Evolutionary conservation across 352 stramenopile species (phyloP), one percentile per base, ranked within the genome.

Genomic region (Phytophthora sp.): DNA sequence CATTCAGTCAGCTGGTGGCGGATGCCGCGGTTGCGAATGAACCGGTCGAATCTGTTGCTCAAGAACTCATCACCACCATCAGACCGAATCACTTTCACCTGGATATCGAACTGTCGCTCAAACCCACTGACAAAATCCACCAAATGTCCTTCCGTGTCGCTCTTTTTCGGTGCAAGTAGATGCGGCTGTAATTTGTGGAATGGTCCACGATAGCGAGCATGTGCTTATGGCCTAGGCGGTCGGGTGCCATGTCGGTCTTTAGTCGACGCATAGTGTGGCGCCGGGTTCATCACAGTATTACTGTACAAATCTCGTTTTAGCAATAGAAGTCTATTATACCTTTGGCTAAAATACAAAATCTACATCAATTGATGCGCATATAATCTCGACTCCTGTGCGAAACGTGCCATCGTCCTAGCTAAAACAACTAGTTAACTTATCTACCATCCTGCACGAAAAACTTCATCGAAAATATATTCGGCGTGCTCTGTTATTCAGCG

Each of bases 121-220:
- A 63, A 63, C n/a, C 50, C 44, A 9, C n/a, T 63, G 29, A 59
- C 47, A 11, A 54, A 59, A 7, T 47, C 16, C 12, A 36, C 36
- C 5, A 59, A 8, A 24, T 58, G 47, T 1, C 39, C 27, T 38
- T 33, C 47, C 11, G 49, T 15, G 2, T 58, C 49, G 15, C 39
- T 53, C 30, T 66, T 3, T 29, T 54, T 7, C 6, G 21, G 11
- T 59, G 38, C 6, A 66, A 21, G 16, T 66, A 51, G 13, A 49
- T 20, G 4, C 49, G 20, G 8, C 55, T 66, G 38, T 31, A 59
- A 16, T 44, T 59, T 6, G 47, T 47, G 7, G 26, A 47, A 54
- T 59, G 30, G 5, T 59, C 58, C 0, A 66, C 39, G 20, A 66
- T 59, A 6, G 58, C 59, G 7, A 59, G 16, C 13, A 58, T 45